A percentile compares a stretch with the other conserved stretches of the same genome.
Evolutionary conservation across 148 eudicot species (phyloP).

Genomic region (Beta vulgaris): DNA sequence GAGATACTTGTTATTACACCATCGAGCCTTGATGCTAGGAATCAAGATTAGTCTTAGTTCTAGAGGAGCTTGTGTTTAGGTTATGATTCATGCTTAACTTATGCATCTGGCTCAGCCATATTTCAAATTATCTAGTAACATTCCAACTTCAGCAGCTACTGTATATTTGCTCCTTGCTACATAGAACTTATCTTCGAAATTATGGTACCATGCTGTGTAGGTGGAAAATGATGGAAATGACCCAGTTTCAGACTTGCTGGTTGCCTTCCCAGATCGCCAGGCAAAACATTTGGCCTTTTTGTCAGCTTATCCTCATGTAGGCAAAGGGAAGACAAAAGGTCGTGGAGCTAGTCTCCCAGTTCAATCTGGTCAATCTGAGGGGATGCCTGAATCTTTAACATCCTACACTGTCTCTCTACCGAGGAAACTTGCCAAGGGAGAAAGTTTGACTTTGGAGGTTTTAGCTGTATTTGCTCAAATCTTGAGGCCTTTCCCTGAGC

Average conservation of each 20-base stretch:
- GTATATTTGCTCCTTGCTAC: background rate
- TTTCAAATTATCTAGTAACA: background rate
- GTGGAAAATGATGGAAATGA: conserved; percentile 70
- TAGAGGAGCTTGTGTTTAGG: background rate
- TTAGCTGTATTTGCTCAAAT: conserved; percentile 70
- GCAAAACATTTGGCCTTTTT: conserved; percentile 61
- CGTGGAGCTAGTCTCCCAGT: conserved; percentile 47
- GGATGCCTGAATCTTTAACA: conserved; percentile 52
- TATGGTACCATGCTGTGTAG: conserved; percentile 34
- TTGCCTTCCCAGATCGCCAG: conserved; percentile 71
- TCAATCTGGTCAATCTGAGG: conserved; percentile 46
- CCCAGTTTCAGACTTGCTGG: conserved; percentile 55
- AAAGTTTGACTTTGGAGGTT: conserved; percentile 58
- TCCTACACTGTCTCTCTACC: conserved; percentile 66
- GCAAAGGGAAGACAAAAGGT: conserved; percentile 59
- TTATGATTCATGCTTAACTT: background rate
- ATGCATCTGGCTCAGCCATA: background rate
- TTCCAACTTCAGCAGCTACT: background rate
- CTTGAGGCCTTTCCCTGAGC: conserved; percentile 78
- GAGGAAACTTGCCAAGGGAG: conserved; percentile 59
- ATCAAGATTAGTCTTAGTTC: background rate
- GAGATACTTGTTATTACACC: background rate
- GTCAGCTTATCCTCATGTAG: conserved; percentile 47
- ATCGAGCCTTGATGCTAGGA: background rate
- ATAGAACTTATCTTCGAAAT: conserved; percentile 7